Evolutionary conservation across 768 basidiomycete genomes (phyloP), one percentile per base, ranked within the genome.

Genomic region (Mycena sanguinolenta): DNA sequence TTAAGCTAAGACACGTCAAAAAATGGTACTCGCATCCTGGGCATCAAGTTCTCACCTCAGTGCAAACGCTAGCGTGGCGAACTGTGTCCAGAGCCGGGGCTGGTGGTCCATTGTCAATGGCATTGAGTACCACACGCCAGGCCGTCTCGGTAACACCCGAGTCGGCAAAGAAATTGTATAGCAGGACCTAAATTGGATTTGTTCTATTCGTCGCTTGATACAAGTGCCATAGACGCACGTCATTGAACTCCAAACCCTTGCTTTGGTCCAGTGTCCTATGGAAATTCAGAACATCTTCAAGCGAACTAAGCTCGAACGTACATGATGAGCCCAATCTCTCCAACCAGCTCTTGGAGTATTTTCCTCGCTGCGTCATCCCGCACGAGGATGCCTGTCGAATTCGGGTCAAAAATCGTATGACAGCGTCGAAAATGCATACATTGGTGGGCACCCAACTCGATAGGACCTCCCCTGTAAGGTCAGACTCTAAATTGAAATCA

Each of bases 141-240:
- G 89, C 89, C 0, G 85, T 76, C 2, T 77, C 65, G 52, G 84
- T 84, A 4, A 86, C 78, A 0, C 73, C 71, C 0, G 92, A 94
- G 72, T 92, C 91, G n/a, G 87, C 84, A 73, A 94, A 94, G 77
- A 93, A 93, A 69, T 94, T 89, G 73, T 90, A 93, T 13, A 94
- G 74, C 0, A 94, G 81, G 5, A 94, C 92, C 92, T 67, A 1
- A 0, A 50, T 4, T 53, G 36, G 14, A 27, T 36, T 1, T 58
- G 25, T 38, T 46, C 17, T 12, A 13, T 34, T 5, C 71, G 39
- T 58, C 50, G 32, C 52, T n/a, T 54, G 14, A 21, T 50, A 13
- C 44, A 36, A 46, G 17, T n/a, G 58, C 34, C 13, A 34, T 34
- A 10, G 32, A 49, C 78, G 39, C 52, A 90, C 90, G 71, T 91